Evolutionary conservation across 176 grass and related monocot genomes (phyloP), one percentile per base, ranked within the genome.

Genomic region (Poa pratensis): DNA sequence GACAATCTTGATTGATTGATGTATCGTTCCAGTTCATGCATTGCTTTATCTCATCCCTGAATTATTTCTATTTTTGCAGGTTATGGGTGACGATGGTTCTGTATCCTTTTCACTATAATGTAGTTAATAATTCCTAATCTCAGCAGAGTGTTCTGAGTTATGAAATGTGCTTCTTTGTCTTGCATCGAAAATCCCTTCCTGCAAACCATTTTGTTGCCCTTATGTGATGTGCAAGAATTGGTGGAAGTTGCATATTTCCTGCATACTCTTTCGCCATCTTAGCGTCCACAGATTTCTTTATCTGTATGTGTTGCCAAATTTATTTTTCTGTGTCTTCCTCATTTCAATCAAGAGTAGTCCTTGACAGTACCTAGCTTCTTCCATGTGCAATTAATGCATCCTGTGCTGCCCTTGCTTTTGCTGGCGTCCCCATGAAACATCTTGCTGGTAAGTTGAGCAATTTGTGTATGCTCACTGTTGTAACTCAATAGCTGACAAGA

Each of bases 341-440:
- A 18, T 81, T 70, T 90, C 35, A 73, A 10, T 60, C 6, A 76
- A 51, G 26, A 34, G 5, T 51, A 74, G 48, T 87, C 76, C 91
- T 95, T 98, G 66, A 95, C 91, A 53, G 74, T 77, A 26, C 52
- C 24, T 90, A 98, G 93, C 91, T 98, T 89, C 85, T 98, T 78
- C 93, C 93, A 84, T 98, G 93, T 53, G 91, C 96, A 82, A 95
- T 94, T 78, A 98, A 95, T 90, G 96, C 93, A 82, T 95, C 79
- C 6, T 95, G 91, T 64, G 91, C 89, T 45, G 93, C 96, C 74
- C 93, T 95, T 87, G 73, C 84, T 69, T 89, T 94, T 87, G 88
- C 93, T 92, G 91, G 93, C 53, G 50, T 94, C 63, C 96, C 96
- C 54, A 84, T 98, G 81, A 98, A 95, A 80, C 86, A 94, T 81